These are phyloP conservation scores for Yamadazyma songkhlaensis DNA, from an alignment of 1,139 yeast species.

Conservation along the genomic window DNA sequence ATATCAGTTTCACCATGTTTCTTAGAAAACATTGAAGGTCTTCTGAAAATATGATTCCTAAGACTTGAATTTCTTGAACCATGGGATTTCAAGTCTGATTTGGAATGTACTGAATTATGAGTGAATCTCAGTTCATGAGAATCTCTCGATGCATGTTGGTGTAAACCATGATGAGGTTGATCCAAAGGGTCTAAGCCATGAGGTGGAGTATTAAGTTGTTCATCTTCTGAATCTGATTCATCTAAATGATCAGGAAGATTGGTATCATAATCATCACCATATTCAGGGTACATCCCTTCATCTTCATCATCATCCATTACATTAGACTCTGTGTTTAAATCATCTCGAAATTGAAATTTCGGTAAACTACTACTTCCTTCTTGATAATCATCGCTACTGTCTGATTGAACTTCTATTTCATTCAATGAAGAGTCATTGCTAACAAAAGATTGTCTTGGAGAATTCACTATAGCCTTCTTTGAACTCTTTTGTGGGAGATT, in stretches of 20 bases:
- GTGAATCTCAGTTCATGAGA: constrained; percentile 5
- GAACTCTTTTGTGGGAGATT: constrained; percentile 10
- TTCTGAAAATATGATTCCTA: constrained; percentile 12
- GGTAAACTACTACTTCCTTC: constrained; percentile 5
- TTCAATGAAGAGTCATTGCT: constrained; percentile 26
- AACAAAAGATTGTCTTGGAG: constrained; percentile 24
- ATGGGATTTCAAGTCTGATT: background rate
- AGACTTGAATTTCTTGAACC: constrained; percentile 7
- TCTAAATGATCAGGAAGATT: constrained; percentile 6
- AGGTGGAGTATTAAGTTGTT: background rate
- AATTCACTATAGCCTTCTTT: constrained; percentile 15
- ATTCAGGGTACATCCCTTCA: constrained; percentile 5
- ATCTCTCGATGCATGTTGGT: constrained; percentile 4
- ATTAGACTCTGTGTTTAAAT: background rate
- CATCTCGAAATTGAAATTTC: constrained; percentile 9
- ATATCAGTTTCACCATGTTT: constrained; percentile 16
- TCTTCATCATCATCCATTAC: constrained; percentile 8
- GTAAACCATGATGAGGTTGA: constrained; percentile 2
- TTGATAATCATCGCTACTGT: constrained; percentile 6
- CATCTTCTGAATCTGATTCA: constrained; percentile 7
- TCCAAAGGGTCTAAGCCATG: background rate
- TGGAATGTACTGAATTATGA: constrained; percentile 3
- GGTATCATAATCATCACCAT: constrained; percentile 1
- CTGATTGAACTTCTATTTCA: constrained; percentile 13
- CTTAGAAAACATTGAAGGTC: constrained; percentile 11